Conservation (phyloP, 2,329 filamentous ascomycete genomes). For the Cladosporium cucumerinum region DNA sequence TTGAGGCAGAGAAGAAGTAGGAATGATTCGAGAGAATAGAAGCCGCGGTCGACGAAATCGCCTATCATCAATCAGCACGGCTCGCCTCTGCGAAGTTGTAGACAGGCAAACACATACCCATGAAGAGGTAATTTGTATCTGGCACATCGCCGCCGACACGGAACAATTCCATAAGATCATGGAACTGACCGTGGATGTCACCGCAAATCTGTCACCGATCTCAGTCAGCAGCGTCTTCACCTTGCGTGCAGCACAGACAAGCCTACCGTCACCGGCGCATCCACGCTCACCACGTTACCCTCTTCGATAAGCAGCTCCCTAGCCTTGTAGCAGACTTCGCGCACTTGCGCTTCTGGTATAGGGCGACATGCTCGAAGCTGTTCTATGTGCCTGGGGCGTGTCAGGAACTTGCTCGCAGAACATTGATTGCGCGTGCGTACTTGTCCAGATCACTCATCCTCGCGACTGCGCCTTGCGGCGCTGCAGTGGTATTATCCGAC, state of each 20-base stretch:
- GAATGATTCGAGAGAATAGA: constrained; percentile 97
- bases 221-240: constrained; percentile 19
- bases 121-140: constrained; percentile 95
- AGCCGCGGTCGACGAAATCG: constrained; percentile 96
- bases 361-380: constrained; percentile 93
- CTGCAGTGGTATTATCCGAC: constrained; percentile 1
- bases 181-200: constrained; percentile 95
- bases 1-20: constrained; percentile 93
- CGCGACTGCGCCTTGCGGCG: constrained; percentile 10
- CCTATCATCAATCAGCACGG: constrained; percentile 47
- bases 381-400: constrained; percentile 72
- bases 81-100: constrained; percentile 25
- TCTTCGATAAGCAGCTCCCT: constrained; percentile 95
- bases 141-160: constrained; percentile 89
- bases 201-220: constrained; percentile 71
- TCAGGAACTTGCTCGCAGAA: constrained; percentile 15
- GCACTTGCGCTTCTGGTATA: constrained; percentile 91
- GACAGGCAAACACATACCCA: constrained; percentile 57
- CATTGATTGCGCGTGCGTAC: constrained; percentile 48
- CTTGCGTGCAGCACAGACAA: neutral
- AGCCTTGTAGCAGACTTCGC: constrained; percentile 95
- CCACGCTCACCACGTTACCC: constrained; percentile 92
- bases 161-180: constrained; percentile 95
- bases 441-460: constrained; percentile 90
- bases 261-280: constrained; percentile 84